These are phyloP conservation scores for Candida railenensis DNA, from an alignment of 805 yeast species.

Conservation along the genomic window DNA sequence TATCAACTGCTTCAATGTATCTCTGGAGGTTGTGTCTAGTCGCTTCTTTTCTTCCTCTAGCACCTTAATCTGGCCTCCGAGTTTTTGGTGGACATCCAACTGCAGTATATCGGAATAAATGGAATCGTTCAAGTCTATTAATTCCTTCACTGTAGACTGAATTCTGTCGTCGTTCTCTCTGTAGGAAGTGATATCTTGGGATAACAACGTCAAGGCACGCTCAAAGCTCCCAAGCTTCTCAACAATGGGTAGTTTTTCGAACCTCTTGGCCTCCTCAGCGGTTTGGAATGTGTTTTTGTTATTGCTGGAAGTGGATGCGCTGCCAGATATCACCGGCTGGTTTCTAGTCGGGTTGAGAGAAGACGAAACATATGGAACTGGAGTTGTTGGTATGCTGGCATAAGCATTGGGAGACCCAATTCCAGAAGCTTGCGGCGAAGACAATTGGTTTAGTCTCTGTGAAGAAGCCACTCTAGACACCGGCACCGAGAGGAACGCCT, in stretches of 20 bases:
- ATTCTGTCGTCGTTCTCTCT: conserved; percentile 25
- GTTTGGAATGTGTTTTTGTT: conserved; percentile 11
- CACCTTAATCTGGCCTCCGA: conserved; percentile 23
- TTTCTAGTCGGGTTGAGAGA: conserved; percentile 39
- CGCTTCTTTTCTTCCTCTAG: conserved; percentile 20
- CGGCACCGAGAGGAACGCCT: conserved; percentile 30
- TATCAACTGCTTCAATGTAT: conserved; percentile 32
- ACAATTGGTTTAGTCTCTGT: conserved; percentile 26
- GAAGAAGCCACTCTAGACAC: conserved; percentile 37
- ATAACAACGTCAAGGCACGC: conserved; percentile 21
- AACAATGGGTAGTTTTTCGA: conserved; percentile 33
- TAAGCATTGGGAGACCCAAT: conserved; percentile 7
- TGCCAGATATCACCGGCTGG: conserved; percentile 22
- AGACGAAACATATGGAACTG: conserved; percentile 31
- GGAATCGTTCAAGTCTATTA: conserved; percentile 26
- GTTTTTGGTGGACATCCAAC: conserved; percentile 27
- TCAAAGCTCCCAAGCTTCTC: conserved; percentile 32
- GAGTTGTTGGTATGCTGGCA: conserved; percentile 26
- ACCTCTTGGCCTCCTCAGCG: conserved; percentile 23
- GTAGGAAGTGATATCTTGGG: conserved; percentile 32
- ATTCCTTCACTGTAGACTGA: conserved; percentile 18
- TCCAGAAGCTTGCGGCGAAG: conserved; percentile 5
- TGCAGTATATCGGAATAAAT: conserved; percentile 23
- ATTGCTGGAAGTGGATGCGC: background rate
- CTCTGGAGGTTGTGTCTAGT: conserved; percentile 24